These are phyloP conservation scores for Flaveria ramosissima DNA, from an alignment of 129 eudicot species.

Conservation along the genomic window DNA sequence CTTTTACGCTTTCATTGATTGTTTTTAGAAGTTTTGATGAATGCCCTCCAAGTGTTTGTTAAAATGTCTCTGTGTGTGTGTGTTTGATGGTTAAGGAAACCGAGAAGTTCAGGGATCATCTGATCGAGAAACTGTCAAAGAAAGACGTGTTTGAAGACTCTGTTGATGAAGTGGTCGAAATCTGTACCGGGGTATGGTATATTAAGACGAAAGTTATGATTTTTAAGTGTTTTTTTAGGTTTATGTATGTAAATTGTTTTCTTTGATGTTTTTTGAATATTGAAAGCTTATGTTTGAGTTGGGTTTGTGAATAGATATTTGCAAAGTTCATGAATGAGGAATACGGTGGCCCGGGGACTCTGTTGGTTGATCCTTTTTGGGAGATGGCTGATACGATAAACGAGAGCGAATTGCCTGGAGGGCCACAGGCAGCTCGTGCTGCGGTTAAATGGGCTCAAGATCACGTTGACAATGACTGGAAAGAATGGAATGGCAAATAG, in stretches of 20 bases:
- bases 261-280: too few species aligned
- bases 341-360: conserved; percentile 96
- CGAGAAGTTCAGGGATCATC: conserved; percentile 59
- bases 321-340: conserved; percentile 71
- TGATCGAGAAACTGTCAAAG: conserved; percentile 56
- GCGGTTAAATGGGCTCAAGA: conserved; percentile 90
- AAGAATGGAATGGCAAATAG: conserved; percentile 62
- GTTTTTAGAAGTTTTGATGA: not conserved
- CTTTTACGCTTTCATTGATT: not conserved
- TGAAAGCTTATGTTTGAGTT: too few species aligned
- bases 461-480: conserved; percentile 86
- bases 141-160: conserved; percentile 72
- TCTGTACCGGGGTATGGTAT: conserved; percentile 63
- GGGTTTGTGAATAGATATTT: conserved; percentile 56
- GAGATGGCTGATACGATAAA: conserved; percentile 90
- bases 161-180: conserved; percentile 60
- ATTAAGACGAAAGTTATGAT: not conserved
- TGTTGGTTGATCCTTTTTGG: conserved; percentile 78
- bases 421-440: conserved; percentile 87
- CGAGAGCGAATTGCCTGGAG: conserved; percentile 86
- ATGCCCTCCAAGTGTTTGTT: conserved; percentile 28
- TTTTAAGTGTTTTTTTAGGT: not conserved
- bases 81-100: conserved; percentile 54
- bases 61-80: conserved; percentile 9
- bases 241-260: not conserved